Conservation (phyloP, 495 filamentous ascomycete species). For the Penicillium samsonianum region DNA sequence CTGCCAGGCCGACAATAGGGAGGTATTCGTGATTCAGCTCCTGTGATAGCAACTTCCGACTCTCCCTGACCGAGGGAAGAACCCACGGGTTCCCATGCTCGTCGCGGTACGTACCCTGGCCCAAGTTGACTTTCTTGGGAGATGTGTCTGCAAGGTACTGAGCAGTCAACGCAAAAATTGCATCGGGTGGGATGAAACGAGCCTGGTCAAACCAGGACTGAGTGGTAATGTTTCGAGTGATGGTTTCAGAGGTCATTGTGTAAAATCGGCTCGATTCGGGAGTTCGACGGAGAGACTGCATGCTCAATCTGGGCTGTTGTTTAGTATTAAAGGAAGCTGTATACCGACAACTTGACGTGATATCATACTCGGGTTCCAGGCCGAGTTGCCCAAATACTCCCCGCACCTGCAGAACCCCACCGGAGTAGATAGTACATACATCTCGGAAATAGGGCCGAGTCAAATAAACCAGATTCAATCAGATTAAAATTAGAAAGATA, state of each 20-base stretch:
- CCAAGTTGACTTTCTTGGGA: constrained; percentile 39
- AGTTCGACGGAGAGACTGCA: not conserved
- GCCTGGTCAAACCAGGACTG: constrained; percentile 26
- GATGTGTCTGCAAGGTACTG: constrained; percentile 32
- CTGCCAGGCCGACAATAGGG: constrained; percentile 35
- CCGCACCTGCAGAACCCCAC: not conserved
- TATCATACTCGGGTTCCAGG: not conserved
- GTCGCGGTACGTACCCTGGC: constrained; percentile 43
- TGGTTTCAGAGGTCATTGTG: constrained; percentile 7
- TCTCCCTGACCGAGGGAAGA: constrained; percentile 33
- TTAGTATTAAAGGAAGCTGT: not conserved
- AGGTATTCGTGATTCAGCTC: constrained; percentile 29
- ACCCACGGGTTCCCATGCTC: constrained; percentile 45
- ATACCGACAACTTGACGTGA: not conserved
- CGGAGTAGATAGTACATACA: not conserved
- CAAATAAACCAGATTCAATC: not conserved
- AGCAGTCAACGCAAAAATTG: constrained; percentile 40
- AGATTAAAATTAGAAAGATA: not conserved
- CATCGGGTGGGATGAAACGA: constrained; percentile 35
- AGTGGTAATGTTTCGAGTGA: not conserved
- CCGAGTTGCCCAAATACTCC: not conserved
- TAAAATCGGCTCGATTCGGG: not conserved
- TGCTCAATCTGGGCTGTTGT: not conserved
- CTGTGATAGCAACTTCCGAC: constrained; percentile 15
- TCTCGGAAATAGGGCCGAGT: constrained; percentile 1